Evolutionary conservation across 495 filamentous ascomycete species (phyloP).

Genomic region (Neurospora sp.): DNA sequence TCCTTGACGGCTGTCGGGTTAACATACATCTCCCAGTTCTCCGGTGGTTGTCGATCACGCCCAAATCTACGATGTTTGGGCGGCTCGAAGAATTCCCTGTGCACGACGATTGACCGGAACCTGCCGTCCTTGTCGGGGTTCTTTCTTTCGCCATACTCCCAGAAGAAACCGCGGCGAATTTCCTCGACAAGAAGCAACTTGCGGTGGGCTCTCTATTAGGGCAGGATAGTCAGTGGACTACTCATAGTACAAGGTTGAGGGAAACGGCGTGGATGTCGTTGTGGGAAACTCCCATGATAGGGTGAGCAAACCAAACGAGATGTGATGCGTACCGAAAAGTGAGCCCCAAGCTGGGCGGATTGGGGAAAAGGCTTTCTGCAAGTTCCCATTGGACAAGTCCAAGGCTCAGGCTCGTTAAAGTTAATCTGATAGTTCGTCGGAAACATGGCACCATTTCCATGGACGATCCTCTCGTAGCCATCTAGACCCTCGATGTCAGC

Average conservation of each 20-base stretch:
- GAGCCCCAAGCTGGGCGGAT: conserved; percentile 6
- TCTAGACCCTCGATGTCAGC: too few relatives aligned
- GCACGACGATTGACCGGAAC: conserved; percentile 10
- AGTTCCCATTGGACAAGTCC: conserved; percentile 11
- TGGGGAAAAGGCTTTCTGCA: conserved; percentile 7
- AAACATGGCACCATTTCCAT: conserved; percentile 1
- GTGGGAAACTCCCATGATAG: background rate
- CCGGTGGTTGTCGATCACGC: background rate
- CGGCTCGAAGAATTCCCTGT: background rate
- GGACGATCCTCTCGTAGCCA: background rate
- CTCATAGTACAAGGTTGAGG: background rate
- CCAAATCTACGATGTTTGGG: background rate
- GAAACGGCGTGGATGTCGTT: background rate
- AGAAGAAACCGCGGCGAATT: conserved; percentile 8
- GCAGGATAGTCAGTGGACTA: background rate
- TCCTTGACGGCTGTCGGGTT: background rate
- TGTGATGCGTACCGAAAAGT: conserved; percentile 9
- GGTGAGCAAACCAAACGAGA: background rate
- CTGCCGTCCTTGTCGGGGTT: background rate
- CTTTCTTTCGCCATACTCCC: conserved; percentile 3
- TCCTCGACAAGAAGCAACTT: conserved; percentile 14
- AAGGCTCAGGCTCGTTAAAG: background rate
- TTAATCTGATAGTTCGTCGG: conserved; percentile 9
- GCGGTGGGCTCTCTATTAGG: conserved; percentile 5
- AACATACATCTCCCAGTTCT: background rate